Evolutionary conservation across 2,329 filamentous ascomycete genomes (phyloP), one percentile per base, ranked within the genome.

Genomic region (Monosporascus sp.): DNA sequence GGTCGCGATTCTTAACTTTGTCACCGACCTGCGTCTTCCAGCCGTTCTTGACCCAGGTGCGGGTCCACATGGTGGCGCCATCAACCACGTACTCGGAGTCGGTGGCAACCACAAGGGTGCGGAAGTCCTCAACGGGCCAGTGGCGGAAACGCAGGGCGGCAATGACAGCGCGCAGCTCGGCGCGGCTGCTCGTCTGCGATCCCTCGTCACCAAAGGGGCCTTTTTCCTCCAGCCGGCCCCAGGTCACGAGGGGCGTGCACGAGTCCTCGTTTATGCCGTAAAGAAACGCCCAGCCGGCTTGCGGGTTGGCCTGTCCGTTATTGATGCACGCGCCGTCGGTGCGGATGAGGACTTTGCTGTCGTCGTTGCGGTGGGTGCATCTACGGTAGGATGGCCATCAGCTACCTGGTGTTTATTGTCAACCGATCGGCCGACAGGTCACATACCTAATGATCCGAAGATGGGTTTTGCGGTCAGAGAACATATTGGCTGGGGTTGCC

Each of bases 121-220:
- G 40, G 65, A 68, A 66, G 51, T 74, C 60, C 62, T 80, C 75
- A 5, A 60, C 65, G 0, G 15, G n/a, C 78, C 78, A 81, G 56
- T 62, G 8, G 3, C 71, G 66, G 58, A 70, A 74, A 28, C 72
- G 67, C 24, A 82, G 68, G 4, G 74, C 81, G 5, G 71, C 76
- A 47, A 81, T 74, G 5, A 76, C 76, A 6, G 79, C 79, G 15
- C 79, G 79, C 7, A 84, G 72, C 62, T 82, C 78, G 3, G 81
- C 81, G 5, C 80, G 72, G 57, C 81, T 79, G 67, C 72, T 81
- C 20, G 71, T 81, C 54, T 77, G 74, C 7, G 57, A 49, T 41
- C 62, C 52, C 0, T 49, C 17, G 24, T 72, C 63, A 14, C 72
- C 74, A 48, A 64, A 73, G 3, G 75, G 76, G 0, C 78, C 76